Evolutionary conservation across 2,329 filamentous ascomycete species (phyloP).

Genomic region (Aspergillus persii): DNA sequence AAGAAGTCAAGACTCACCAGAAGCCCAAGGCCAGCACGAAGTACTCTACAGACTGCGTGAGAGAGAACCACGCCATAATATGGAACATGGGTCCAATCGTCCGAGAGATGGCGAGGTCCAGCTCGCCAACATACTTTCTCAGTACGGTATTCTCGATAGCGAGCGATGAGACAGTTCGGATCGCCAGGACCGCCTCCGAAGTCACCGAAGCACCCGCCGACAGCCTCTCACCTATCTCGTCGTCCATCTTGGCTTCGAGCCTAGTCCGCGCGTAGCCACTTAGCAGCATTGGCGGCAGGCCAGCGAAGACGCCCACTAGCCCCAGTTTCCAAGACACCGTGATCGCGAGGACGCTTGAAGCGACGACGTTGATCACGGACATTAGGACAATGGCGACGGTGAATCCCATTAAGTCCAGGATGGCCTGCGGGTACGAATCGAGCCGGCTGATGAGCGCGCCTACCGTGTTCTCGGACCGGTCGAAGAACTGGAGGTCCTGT

Average conservation of each 20-base stretch:
- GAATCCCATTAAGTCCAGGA: conserved; percentile 48
- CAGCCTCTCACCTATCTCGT: conserved; percentile 26
- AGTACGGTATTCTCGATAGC: conserved; percentile 45
- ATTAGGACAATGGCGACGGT: conserved; percentile 51
- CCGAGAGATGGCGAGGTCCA: conserved; percentile 21
- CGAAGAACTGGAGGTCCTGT: conserved; percentile 34
- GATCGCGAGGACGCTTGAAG: conserved; percentile 48
- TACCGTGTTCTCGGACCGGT: conserved; percentile 29
- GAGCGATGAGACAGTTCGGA: conserved; percentile 49
- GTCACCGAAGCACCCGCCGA: conserved; percentile 43
- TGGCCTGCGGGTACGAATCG: conserved; percentile 37
- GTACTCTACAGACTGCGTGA: conserved; percentile 28
- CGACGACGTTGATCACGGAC: conserved; percentile 47
- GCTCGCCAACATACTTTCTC: conserved; percentile 21
- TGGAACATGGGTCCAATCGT: conserved; percentile 22
- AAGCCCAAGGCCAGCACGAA: conserved; percentile 30
- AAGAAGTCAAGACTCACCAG: conserved; percentile 11
- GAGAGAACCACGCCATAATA: conserved; percentile 28
- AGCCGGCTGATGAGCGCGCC: conserved; percentile 27
- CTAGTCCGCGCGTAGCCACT: conserved; percentile 50
- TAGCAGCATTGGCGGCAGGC: conserved; percentile 46
- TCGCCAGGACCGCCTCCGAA: conserved; percentile 49
- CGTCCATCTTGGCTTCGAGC: conserved; percentile 39
- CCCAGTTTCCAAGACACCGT: conserved; percentile 52
- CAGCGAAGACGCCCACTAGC: conserved; percentile 48